These are phyloP conservation scores for Pythium guiyangense DNA, from an alignment of 352 stramenopile species.

Conservation along the genomic window DNA sequence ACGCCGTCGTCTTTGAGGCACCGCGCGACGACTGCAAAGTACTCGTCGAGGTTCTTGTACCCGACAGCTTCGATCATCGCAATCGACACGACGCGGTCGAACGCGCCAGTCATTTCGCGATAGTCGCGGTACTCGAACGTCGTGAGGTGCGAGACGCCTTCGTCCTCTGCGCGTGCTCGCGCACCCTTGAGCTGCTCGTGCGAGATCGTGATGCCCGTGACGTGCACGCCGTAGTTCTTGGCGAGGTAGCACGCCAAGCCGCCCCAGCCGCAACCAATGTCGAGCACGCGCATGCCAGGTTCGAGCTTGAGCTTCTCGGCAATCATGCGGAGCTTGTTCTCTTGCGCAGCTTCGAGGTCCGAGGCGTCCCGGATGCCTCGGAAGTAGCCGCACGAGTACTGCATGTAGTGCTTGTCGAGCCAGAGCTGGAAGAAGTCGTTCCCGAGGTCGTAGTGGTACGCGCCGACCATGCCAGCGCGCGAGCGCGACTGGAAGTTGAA, in stretches of 20 bases:
- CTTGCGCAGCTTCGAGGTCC: constrained; percentile 78
- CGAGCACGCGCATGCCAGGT: constrained; percentile 81
- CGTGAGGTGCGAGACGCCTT: constrained; percentile 79
- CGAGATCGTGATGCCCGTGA: constrained; percentile 88
- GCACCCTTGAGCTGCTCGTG: constrained; percentile 89
- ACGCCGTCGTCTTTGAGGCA: constrained; percentile 79
- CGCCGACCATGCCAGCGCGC: constrained; percentile 74
- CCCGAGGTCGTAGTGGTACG: constrained; percentile 84
- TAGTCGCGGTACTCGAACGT: constrained; percentile 91
- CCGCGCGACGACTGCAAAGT: constrained; percentile 76
- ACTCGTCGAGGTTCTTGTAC: constrained; percentile 87
- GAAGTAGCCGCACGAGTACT: constrained; percentile 86
- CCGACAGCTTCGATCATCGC: constrained; percentile 89
- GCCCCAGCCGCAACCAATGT: constrained; percentile 90
- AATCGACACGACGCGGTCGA: constrained; percentile 86
- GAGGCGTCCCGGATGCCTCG: constrained; percentile 65
- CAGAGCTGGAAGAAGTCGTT: constrained; percentile 90
- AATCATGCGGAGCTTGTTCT: constrained; percentile 86
- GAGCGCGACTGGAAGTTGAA: constrained; percentile 88
- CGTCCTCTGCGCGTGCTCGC: constrained; percentile 66
- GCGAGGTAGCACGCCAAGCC: constrained; percentile 84
- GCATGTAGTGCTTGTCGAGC: constrained; percentile 76
- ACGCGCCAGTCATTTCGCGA: constrained; percentile 82
- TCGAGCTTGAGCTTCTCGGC: constrained; percentile 85
- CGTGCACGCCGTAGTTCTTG: constrained; percentile 83